phyloP scores from a whole-genome alignment of 257 asterid species.

The Paraleonurus japonicus region DNA sequence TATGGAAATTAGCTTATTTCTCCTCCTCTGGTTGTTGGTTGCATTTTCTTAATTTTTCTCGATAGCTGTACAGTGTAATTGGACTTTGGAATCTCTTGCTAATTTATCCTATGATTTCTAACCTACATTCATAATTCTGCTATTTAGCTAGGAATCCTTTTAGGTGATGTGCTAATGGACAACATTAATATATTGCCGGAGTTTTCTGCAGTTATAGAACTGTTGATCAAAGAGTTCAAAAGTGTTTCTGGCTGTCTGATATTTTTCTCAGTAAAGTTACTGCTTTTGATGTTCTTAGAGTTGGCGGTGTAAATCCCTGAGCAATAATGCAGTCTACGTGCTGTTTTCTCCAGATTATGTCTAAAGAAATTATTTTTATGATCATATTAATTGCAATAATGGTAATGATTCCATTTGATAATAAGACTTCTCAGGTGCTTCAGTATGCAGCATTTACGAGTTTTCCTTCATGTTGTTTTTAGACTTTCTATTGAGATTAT shows the following conservation, averaged over 20 bases:
- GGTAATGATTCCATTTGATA: not conserved
- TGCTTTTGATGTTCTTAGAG: not conserved
- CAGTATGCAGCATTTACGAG: not conserved
- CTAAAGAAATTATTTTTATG: not conserved
- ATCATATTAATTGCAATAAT: not conserved
- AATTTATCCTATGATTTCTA: not conserved
- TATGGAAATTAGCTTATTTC: not conserved
- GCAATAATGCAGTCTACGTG: not conserved
- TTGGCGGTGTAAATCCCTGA: not conserved
- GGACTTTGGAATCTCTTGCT: not conserved
- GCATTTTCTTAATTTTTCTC: not conserved
- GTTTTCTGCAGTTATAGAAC: conserved; percentile 8
- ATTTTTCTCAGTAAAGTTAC: not conserved
- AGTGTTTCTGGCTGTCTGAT: conserved; percentile 3
- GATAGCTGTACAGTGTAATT: not conserved
- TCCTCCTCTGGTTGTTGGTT: not conserved
- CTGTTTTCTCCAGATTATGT: not conserved
- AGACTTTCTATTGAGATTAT: not conserved
- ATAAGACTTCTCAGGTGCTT: not conserved
- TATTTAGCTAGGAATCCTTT: not conserved
- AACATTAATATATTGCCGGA: not conserved
- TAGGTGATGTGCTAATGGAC: not conserved
- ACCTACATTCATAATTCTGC: not conserved
- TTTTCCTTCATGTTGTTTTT: not conserved
- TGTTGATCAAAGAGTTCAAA: conserved; percentile 7